These are phyloP conservation scores for Acacia confusa DNA, from an alignment of 306 rosid genomes.

Conservation along the genomic window DNA sequence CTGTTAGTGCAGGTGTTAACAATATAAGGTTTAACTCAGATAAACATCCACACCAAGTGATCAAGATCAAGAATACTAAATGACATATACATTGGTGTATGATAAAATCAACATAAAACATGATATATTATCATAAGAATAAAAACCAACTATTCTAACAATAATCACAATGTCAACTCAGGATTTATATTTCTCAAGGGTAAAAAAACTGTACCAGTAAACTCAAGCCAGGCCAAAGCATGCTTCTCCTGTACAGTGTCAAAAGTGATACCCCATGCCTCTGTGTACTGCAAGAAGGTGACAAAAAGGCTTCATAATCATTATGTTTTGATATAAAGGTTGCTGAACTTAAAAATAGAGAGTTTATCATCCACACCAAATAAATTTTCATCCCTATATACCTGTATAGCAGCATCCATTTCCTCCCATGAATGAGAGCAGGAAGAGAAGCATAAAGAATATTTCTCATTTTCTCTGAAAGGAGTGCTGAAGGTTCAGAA, in stretches of 20 bases:
- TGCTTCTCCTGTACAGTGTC: conserved; percentile 82
- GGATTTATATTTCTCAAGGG: conserved; percentile 22
- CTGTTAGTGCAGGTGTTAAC: background rate
- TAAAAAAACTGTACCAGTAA: conserved; percentile 63
- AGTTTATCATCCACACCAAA: background rate
- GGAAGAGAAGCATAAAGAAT: conserved; percentile 80
- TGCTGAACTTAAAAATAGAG: conserved; percentile 3
- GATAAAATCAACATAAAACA: background rate
- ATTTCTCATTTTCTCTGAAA: conserved; percentile 56
- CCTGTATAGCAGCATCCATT: conserved; percentile 89
- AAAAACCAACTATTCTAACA: background rate
- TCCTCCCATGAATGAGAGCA: conserved; percentile 83
- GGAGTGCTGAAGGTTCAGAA: conserved; percentile 80
- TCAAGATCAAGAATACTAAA: background rate
- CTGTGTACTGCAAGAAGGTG: conserved; percentile 66
- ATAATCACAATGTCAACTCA: background rate
- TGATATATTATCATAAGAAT: background rate
- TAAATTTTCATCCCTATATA: conserved; percentile 30
- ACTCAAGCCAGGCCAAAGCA: conserved; percentile 87
- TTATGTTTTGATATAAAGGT: background rate
- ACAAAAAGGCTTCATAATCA: background rate
- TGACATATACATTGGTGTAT: background rate
- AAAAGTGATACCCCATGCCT: conserved; percentile 88
- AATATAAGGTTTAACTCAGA: background rate
- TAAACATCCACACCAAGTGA: background rate